These are phyloP conservation scores for Schizophyllum commune DNA, from an alignment of 1,284 basidiomycete genomes.

Conservation along the genomic window DNA sequence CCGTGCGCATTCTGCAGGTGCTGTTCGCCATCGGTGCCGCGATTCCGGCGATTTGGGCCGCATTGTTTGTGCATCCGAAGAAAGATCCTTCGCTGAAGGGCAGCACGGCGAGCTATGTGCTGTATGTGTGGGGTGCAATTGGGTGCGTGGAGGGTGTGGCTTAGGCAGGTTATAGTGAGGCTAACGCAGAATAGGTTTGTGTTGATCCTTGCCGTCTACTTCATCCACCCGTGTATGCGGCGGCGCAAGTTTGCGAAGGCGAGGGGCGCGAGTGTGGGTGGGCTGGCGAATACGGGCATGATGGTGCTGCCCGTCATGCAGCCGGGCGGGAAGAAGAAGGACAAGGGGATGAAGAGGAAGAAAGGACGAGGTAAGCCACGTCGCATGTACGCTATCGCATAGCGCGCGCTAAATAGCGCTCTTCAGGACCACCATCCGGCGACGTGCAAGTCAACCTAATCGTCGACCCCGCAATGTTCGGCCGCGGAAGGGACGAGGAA, in stretches of 20 bases:
- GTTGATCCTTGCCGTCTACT: constrained; percentile 45
- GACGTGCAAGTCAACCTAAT: constrained; percentile 66
- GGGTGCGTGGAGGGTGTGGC: not conserved
- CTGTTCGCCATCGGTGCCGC: constrained; percentile 43
- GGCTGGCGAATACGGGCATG: constrained; percentile 38
- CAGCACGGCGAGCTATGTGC: not conserved
- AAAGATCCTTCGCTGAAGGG: not conserved
- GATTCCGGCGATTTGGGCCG: constrained; percentile 53
- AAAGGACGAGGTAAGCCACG: constrained; percentile 18
- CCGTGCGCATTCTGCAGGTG: constrained; percentile 40
- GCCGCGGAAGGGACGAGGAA: constrained; percentile 24
- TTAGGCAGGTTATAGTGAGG: not conserved
- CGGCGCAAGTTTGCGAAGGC: constrained; percentile 13
- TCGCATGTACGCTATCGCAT: not conserved
- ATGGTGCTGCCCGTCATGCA: constrained; percentile 56
- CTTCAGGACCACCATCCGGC: constrained; percentile 13
- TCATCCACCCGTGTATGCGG: constrained; percentile 50
- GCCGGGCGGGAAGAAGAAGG: constrained; percentile 29
- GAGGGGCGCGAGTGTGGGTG: constrained; percentile 8
- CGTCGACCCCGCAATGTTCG: constrained; percentile 56
- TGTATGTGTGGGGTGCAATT: not conserved
- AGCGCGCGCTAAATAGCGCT: not conserved
- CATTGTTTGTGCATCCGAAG: constrained; percentile 25
- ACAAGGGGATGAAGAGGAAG: constrained; percentile 21
- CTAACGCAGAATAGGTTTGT: constrained; percentile 36